phyloP scores from a whole-genome alignment of 768 basidiomycete genomes.

The Lactifluus hygrophoroides region DNA sequence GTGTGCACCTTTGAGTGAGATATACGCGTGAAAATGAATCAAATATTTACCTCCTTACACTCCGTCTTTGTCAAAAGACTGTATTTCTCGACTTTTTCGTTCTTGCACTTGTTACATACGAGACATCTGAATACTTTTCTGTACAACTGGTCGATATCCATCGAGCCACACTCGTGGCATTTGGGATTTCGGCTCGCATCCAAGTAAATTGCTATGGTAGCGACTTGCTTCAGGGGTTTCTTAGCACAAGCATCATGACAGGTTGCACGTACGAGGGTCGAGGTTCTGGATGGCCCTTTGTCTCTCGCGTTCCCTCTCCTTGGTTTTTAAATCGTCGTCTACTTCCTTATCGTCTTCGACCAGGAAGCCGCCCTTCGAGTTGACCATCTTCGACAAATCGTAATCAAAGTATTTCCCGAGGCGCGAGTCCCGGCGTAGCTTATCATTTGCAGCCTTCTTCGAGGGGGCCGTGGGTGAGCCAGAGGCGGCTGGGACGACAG shows the following conservation, averaged over 20 bases:
- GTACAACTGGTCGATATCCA: conserved; percentile 81
- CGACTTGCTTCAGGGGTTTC: background rate
- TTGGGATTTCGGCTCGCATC: conserved; percentile 71
- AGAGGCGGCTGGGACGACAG: conserved; percentile 46
- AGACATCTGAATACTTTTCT: conserved; percentile 74
- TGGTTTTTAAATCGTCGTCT: conserved; percentile 63
- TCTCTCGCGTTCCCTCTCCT: conserved; percentile 75
- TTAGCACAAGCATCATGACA: background rate
- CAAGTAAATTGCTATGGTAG: conserved; percentile 58
- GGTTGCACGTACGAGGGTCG: conserved; percentile 56
- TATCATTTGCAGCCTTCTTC: conserved; percentile 33
- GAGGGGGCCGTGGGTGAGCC: conserved; percentile 48
- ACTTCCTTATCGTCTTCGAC: conserved; percentile 81
- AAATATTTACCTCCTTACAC: conserved; percentile 78
- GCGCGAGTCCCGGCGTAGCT: conserved; percentile 63
- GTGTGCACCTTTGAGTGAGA: background rate
- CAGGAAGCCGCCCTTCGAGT: conserved; percentile 93
- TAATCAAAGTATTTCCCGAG: conserved; percentile 94
- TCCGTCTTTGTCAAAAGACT: conserved; percentile 96
- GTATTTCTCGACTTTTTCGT: conserved; percentile 85
- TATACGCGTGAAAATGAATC: background rate
- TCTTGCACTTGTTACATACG: conserved; percentile 88
- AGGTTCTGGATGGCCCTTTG: conserved; percentile 65
- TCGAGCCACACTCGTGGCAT: conserved; percentile 78
- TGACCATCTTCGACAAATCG: conserved; percentile 94